Base-by-base conservation (phyloP, 306 rosid species). In the Vachellia pachyceras region DNA sequence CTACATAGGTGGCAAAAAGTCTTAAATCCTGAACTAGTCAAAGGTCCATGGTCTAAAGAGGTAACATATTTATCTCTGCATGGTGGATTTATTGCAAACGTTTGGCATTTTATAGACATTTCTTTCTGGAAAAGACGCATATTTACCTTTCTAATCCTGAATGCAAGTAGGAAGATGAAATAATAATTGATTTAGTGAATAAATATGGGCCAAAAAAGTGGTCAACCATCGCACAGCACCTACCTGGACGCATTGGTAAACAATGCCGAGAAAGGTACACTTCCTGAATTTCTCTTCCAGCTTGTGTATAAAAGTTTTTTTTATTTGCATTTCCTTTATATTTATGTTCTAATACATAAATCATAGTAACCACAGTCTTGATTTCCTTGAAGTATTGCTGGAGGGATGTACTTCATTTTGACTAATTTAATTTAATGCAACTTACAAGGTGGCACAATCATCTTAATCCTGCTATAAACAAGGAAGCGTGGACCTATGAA, bases 41-140 rank as follows among this genome's bases (percentile, higher is more conserved):
- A 96, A 82, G 99, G 99, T 80, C 97, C 99, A 72, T 96, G 99
- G 99, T 92, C 98, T 72, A 96, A 94, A 89, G 98, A 94, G 98
- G 99, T 95, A 81, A 83, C 82, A 49, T 65, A n/a, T 80, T 77
- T 55, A 47, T 81, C 50, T 82, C 25, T 25, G 46, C 77, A 52
- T 54, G 70, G 47, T 63, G 72, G 49, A 39, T 23, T 68, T 39
- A 68, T 20, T 37, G 41, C 68, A 49, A 77, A n/a, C 15, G 9
- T 54, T 60, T 7, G 7, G 10, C 22, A 75, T 65, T 76, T 57
- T 50, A 55, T 79, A 14, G 35, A 67, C 58, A 39, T 29, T 61
- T 61, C 25, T 71, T 60, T 70, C 73, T 52, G 17, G 54, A 79
- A 46, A 72, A 44, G 12, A 44, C 23, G 3, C 17, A 29, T 44